Percentiles rank a stretch among this genome's conserved stretches.
Evolutionary conservation across 2,329 filamentous ascomycete genomes (phyloP).

Genomic region (Xylariaceae sp.): DNA sequence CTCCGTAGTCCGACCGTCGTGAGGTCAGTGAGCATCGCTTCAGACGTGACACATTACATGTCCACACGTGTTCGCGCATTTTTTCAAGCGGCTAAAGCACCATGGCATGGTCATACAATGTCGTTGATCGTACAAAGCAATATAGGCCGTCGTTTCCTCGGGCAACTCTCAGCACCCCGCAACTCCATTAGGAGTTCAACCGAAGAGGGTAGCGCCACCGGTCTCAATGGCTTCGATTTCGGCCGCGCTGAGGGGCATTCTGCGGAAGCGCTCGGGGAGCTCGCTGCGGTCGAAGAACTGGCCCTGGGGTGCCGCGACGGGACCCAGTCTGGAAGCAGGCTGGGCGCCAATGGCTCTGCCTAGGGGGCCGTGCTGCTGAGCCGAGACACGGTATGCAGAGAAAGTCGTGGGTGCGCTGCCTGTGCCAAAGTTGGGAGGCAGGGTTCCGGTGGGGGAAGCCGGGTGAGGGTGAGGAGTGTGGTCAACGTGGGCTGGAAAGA

Average conservation of each 20-base stretch:
- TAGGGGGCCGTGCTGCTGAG: conserved; percentile 72
- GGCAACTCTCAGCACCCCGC: background rate
- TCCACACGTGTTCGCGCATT: conserved; percentile 6
- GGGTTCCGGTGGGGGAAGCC: conserved; percentile 58
- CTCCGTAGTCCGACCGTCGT: background rate
- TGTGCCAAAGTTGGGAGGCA: conserved; percentile 50
- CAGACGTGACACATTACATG: background rate
- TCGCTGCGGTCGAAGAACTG: conserved; percentile 85
- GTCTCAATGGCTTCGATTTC: conserved; percentile 97
- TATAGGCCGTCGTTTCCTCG: conserved; percentile 8
- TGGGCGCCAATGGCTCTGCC: conserved; percentile 49
- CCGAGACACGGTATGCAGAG: conserved; percentile 71
- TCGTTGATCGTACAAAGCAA: conserved; percentile 18
- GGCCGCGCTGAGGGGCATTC: conserved; percentile 63
- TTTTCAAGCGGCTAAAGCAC: conserved; percentile 3
- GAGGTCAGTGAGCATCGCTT: conserved; percentile 3
- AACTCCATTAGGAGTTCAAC: conserved; percentile 32
- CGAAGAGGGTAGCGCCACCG: conserved; percentile 65
- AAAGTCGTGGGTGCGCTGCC: conserved; percentile 55
- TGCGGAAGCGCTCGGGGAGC: conserved; percentile 77
- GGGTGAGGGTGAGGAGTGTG: conserved; percentile 70
- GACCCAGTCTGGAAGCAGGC: conserved; percentile 65
- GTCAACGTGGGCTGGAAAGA: conserved; percentile 57
- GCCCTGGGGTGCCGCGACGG: conserved; percentile 65
- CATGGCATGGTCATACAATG: conserved; percentile 18